Conservation (phyloP, 306 rosid genomes). For the Luffa acutangula region DNA sequence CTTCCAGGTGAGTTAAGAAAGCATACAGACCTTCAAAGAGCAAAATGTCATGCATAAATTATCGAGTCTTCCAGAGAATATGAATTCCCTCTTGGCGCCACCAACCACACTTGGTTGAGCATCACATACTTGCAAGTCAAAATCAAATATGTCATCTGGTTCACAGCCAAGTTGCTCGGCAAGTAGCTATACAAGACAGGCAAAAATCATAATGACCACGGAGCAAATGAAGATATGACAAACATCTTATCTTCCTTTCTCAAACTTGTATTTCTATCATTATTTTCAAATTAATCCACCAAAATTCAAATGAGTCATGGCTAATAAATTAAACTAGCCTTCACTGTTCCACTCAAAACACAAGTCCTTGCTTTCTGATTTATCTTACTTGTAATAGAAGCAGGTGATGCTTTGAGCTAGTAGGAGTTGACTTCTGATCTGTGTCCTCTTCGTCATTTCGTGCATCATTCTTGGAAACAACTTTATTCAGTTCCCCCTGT, state of each 20-base stretch:
- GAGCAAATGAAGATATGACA: background rate
- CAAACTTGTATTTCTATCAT: background rate
- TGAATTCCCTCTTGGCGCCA: slow-evolving; percentile 59
- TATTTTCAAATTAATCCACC: background rate
- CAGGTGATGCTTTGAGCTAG: slow-evolving; percentile 55
- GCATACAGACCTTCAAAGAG: slow-evolving; percentile 51
- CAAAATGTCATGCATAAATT: slow-evolving; percentile 88
- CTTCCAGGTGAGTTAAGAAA: too few relatives aligned
- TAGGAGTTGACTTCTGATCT: slow-evolving; percentile 24
- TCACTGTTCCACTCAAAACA: background rate
- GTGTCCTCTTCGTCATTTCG: slow-evolving; percentile 18
- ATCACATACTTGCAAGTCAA: slow-evolving; percentile 90
- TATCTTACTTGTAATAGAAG: slow-evolving; percentile 58
- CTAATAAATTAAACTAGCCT: background rate
- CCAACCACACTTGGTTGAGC: slow-evolving; percentile 69
- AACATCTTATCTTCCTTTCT: background rate
- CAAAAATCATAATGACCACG: slow-evolving; percentile 4
- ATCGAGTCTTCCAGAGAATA: slow-evolving; percentile 82
- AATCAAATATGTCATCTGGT: slow-evolving; percentile 60
- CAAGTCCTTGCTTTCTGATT: background rate
- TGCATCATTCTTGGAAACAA: slow-evolving; percentile 27
- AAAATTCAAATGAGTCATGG: background rate
- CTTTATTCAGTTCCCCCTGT: slow-evolving; percentile 77
- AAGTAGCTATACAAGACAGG: slow-evolving; percentile 41
- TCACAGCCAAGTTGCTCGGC: slow-evolving; percentile 56